Conservation (phyloP, 306 rosid genomes). For the Fragaria iinumae region DNA sequence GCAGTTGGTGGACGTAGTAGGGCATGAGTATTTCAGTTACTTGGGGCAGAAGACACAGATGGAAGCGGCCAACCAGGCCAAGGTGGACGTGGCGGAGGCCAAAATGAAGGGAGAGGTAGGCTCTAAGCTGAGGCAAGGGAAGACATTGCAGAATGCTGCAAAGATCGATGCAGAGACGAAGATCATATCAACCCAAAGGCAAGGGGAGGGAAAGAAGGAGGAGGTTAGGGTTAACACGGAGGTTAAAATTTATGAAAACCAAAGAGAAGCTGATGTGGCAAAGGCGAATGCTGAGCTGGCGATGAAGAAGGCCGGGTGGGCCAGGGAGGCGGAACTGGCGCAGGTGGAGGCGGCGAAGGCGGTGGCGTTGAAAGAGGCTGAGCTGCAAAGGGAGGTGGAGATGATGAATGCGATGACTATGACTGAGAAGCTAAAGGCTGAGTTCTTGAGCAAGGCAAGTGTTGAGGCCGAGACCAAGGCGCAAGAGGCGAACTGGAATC, state of each 20-base stretch:
- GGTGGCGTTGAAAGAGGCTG: constrained; percentile 20
- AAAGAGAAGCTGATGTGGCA: constrained; percentile 30
- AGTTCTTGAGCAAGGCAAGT: constrained; percentile 11
- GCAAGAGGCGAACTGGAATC: constrained; percentile 34
- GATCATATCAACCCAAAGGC: constrained; percentile 19
- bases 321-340: constrained; percentile 15
- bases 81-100: constrained; percentile 24
- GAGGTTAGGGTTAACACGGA: constrained; percentile 21
- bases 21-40: constrained; percentile 55
- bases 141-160: constrained; percentile 17
- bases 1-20: constrained; percentile 45
- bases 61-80: constrained; percentile 54
- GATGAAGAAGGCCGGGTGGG: constrained; percentile 26
- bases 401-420: constrained; percentile 25
- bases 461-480: constrained; percentile 18
- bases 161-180: constrained; percentile 29
- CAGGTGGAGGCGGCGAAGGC: constrained; percentile 26
- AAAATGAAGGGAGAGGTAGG: constrained; percentile 33
- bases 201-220: constrained; percentile 32
- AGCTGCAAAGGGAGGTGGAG: constrained; percentile 31
- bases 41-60: constrained; percentile 57
- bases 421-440: constrained; percentile 9
- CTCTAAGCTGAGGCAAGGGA: constrained; percentile 20
- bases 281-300: constrained; percentile 22
- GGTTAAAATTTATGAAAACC: constrained; percentile 30